phyloP scores from a whole-genome alignment of 1,139 yeast species.

The Hemisphaericaspora subhashii region DNA sequence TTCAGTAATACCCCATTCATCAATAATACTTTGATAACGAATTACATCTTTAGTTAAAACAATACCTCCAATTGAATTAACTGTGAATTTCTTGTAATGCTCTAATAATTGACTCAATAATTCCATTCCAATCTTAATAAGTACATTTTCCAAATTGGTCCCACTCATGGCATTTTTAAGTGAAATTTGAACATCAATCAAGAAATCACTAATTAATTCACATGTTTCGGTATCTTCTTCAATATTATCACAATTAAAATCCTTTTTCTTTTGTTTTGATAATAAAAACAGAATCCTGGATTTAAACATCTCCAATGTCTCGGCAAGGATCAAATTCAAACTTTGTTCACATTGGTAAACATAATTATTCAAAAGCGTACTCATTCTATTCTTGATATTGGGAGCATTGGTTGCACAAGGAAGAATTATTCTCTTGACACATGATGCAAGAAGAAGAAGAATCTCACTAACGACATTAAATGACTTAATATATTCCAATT shows the following conservation, averaged over 20 bases:
- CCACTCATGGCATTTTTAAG: slow-evolving; percentile 43
- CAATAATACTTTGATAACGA: slow-evolving; percentile 72
- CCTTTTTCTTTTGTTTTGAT: slow-evolving; percentile 41
- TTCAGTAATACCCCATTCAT: slow-evolving; percentile 64
- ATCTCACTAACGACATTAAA: slow-evolving; percentile 63
- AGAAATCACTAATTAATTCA: slow-evolving; percentile 56
- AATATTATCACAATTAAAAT: slow-evolving; percentile 42
- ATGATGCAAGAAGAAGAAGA: slow-evolving; percentile 64
- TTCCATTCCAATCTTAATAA: slow-evolving; percentile 60
- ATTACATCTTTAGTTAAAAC: slow-evolving; percentile 84
- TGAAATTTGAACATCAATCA: slow-evolving; percentile 44
- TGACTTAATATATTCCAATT: slow-evolving; percentile 49
- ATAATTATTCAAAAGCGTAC: slow-evolving; percentile 64
- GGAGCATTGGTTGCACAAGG: slow-evolving; percentile 71
- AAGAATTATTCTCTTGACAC: slow-evolving; percentile 68
- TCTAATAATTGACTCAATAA: slow-evolving; percentile 62
- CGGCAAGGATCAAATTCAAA: slow-evolving; percentile 63
- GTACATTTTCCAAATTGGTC: slow-evolving; percentile 52
- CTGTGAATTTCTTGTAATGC: slow-evolving; percentile 75
- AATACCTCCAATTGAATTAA: slow-evolving; percentile 81
- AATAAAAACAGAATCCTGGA: slow-evolving; percentile 50
- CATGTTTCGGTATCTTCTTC: slow-evolving; percentile 74
- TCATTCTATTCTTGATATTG: slow-evolving; percentile 60
- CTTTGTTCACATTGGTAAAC: slow-evolving; percentile 68
- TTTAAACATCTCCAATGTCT: slow-evolving; percentile 51